Evolutionary conservation across 306 rosid genomes (phyloP), one percentile per base, ranked within the genome.

Genomic region (Fagus sylvatica): DNA sequence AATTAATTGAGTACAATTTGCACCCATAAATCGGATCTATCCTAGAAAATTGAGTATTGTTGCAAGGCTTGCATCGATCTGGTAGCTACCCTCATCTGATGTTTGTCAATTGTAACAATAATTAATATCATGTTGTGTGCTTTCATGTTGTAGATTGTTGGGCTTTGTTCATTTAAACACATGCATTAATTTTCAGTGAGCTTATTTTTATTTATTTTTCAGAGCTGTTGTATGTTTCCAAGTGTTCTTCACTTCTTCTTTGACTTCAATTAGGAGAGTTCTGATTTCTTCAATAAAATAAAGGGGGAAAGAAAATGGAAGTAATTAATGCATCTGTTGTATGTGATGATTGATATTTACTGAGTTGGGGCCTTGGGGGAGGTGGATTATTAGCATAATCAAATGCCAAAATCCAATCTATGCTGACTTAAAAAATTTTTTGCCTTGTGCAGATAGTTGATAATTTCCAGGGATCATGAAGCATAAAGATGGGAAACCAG

Each of bases 401-500:
- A 59, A 74, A 77, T 65, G 51, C 3, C 53, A 64, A 41, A 55
- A 16, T 56, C 0, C 5, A 62, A 7, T 34, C 69, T 62, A 5
- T 2, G 5, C 12, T 39, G 17, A 56, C 48, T 55, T n/a, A n/a
- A 59, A 9, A 0, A 10, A 16, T 49, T 64, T 76, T 53, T 69
- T 79, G 37, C 54, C 84, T 59, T 76, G 2, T 78, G 86, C 93
- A 89, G 98, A 84, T 78, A 77, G 83, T 76, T 82, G 43, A 81
- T 66, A 46, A 71, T 53, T 77, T 75, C 42, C 42, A 49, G 68
- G 59, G 51, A 90, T 30, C 82, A 96, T 96, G 99, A 96, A 93
- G 89, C 80, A 91, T 78, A 93, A 93, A 84, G 99, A 96, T 81
- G 97, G 94, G 64, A 96, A 96, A 87, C 93, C 90, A 64, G 85